These are phyloP conservation scores for Harringtonia aguacate DNA, from an alignment of 2,329 filamentous ascomycete species.

Conservation along the genomic window DNA sequence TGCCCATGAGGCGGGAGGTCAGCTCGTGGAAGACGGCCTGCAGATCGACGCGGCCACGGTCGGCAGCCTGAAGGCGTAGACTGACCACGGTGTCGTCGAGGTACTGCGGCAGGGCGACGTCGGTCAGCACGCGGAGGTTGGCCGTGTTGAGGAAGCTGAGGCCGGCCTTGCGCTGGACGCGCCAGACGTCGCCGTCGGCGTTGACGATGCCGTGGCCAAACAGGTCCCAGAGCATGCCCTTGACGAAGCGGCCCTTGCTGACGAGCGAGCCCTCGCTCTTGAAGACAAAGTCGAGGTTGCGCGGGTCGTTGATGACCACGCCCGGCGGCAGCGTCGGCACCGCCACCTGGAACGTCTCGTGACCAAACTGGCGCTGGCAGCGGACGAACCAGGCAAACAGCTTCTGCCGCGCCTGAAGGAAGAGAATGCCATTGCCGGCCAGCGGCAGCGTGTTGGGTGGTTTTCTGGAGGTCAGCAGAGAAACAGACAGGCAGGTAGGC, in stretches of 20 bases:
- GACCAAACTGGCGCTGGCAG: conserved; percentile 44
- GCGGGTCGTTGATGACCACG: conserved; percentile 51
- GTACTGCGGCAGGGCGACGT: conserved; percentile 44
- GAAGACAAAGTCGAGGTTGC: conserved; percentile 51
- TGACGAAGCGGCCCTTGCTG: conserved; percentile 52
- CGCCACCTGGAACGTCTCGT: conserved; percentile 50
- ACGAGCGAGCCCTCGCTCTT: conserved; percentile 46
- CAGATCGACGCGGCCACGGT: conserved; percentile 34
- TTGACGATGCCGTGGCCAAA: conserved; percentile 60
- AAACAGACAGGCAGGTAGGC: too few species aligned
- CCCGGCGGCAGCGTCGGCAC: conserved; percentile 53
- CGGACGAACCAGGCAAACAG: conserved; percentile 53
- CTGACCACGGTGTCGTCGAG: conserved; percentile 29
- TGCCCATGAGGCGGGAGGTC: conserved; percentile 56
- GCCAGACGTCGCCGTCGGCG: conserved; percentile 53
- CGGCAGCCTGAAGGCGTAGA: conserved; percentile 22
- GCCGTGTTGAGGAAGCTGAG: conserved; percentile 45
- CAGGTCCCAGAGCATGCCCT: conserved; percentile 47
- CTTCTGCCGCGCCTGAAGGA: conserved; percentile 47
- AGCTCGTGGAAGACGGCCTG: conserved; percentile 52
- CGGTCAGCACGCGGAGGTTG: conserved; percentile 46
- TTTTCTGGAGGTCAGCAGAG: too few species aligned
- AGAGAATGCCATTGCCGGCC: conserved; percentile 50
- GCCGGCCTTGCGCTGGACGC: conserved; percentile 51
- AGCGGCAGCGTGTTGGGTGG: conserved; percentile 42